A percentile compares a stretch with the other conserved stretches of the same genome.
phyloP scores from a whole-genome alignment of 495 filamentous ascomycete species.

The Penicillium cataractarum region DNA sequence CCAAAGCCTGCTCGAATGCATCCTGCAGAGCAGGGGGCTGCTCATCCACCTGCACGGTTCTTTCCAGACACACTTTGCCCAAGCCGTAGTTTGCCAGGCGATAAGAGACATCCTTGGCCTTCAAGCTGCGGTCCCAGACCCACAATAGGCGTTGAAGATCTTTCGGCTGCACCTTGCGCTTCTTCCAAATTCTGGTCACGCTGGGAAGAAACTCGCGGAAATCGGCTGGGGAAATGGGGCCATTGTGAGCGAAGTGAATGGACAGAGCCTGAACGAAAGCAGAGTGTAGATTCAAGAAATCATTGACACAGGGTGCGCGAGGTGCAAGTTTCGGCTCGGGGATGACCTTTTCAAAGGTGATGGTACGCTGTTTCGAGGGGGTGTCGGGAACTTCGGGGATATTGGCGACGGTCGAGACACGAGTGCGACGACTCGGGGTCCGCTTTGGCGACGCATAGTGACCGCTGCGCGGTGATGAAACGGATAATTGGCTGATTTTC shows the following conservation, averaged over 20 bases:
- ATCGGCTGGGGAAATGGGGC: constrained; percentile 41
- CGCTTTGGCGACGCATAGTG: constrained; percentile 38
- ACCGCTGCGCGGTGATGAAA: constrained; percentile 44
- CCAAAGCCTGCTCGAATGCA: constrained; percentile 42
- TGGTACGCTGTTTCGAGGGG: constrained; percentile 40
- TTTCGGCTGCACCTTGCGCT: constrained; percentile 48
- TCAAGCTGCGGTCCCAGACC: constrained; percentile 40
- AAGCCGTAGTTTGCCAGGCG: constrained; percentile 50
- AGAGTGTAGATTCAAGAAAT: constrained; percentile 43
- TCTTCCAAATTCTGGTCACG: constrained; percentile 50
- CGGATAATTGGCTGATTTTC: constrained; percentile 41
- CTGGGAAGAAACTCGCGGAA: constrained; percentile 45
- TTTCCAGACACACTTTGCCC: constrained; percentile 43
- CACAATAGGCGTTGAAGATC: constrained; percentile 50
- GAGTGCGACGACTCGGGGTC: constrained; percentile 24
- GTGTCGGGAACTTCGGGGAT: constrained; percentile 21
- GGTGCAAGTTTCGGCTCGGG: constrained; percentile 23
- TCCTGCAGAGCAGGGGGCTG: constrained; percentile 35
- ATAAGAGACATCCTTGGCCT: constrained; percentile 28
- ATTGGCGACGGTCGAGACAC: constrained; percentile 16
- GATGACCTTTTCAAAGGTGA: constrained; percentile 25
- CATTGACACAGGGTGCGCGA: constrained; percentile 37
- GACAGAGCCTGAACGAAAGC: constrained; percentile 45
- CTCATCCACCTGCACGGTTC: constrained; percentile 31
- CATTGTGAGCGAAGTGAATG: constrained; percentile 47